These are phyloP conservation scores for Camelina sativa DNA, from an alignment of 345 rosid genomes.

Conservation along the genomic window DNA sequence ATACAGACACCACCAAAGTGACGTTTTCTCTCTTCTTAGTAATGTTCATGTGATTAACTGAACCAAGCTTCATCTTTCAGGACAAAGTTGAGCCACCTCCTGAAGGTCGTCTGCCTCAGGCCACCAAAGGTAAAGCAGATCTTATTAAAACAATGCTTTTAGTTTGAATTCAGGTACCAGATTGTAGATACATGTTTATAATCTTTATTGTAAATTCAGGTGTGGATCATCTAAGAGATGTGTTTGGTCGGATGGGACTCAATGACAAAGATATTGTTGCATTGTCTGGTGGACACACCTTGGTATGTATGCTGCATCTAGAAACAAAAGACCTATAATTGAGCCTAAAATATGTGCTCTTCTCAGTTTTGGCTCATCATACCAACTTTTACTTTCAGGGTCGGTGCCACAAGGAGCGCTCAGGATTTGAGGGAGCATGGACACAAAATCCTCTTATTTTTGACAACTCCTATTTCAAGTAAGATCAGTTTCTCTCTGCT, in stretches of 20 bases:
- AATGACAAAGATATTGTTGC: conserved; percentile 84
- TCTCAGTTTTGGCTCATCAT: conserved; percentile 12
- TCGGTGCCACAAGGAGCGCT: conserved; percentile 92
- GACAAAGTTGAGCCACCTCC: conserved; percentile 86
- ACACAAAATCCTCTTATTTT: conserved; percentile 82
- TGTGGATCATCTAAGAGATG: conserved; percentile 75
- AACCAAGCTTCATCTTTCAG: conserved; percentile 42
- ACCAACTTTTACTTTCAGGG: conserved; percentile 54
- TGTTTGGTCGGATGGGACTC: conserved; percentile 91
- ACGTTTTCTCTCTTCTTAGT: neutral
- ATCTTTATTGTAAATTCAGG: conserved; percentile 48
- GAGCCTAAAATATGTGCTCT: neutral
- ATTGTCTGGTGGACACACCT: conserved; percentile 85
- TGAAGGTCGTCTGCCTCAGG: conserved; percentile 90
- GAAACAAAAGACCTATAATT: neutral
- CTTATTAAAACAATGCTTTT: neutral
- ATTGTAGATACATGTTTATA: neutral
- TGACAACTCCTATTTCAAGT: conserved; percentile 90
- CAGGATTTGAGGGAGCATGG: conserved; percentile 97
- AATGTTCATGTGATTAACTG: neutral
- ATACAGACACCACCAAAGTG: neutral
- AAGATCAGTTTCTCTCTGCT: conserved; percentile 27
- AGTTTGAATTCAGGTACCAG: neutral
- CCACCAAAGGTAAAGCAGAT: conserved; percentile 61
- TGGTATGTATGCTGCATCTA: conserved; percentile 52